These are phyloP conservation scores for Xylaria acuta DNA, from an alignment of 495 filamentous ascomycete species.

Conservation along the genomic window DNA sequence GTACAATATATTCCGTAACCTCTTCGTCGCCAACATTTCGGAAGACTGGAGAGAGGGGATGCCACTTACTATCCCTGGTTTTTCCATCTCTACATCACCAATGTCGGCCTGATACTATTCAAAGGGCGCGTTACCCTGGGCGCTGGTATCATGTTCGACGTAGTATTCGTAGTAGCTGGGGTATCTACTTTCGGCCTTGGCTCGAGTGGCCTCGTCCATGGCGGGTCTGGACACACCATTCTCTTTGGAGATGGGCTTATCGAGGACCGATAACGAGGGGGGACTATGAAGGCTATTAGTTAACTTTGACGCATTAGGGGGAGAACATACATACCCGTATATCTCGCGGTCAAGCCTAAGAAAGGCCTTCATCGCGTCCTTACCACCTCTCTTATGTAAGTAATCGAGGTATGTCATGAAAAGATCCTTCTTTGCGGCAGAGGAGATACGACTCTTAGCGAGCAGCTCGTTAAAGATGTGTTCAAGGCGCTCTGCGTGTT, in stretches of 20 bases:
- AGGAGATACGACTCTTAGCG: constrained; percentile 72
- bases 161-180: constrained; percentile 71
- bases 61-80: constrained; percentile 6
- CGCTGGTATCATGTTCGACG: constrained; percentile 52
- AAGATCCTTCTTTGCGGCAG: constrained; percentile 74
- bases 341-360: constrained; percentile 83
- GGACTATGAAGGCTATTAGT: constrained; percentile 46
- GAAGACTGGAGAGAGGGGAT: background rate
- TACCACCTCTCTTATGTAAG: constrained; percentile 82
- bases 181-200: constrained; percentile 68
- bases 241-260: constrained; percentile 60
- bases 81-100: background rate
- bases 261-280: constrained; percentile 55
- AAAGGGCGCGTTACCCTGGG: constrained; percentile 51
- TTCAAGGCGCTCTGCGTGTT: constrained; percentile 77
- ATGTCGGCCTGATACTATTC: constrained; percentile 34
- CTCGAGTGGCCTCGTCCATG: constrained; percentile 67
- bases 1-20: constrained; percentile 16
- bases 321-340: constrained; percentile 67
- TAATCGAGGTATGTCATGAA: constrained; percentile 82
- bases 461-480: constrained; percentile 80
- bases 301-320: background rate
- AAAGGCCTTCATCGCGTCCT: constrained; percentile 85
- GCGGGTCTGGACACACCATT: constrained; percentile 64
- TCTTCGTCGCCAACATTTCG: background rate